Base-by-base conservation (phyloP, 2,329 filamentous ascomycete genomes). In the Colletotrichum sp. region DNA sequence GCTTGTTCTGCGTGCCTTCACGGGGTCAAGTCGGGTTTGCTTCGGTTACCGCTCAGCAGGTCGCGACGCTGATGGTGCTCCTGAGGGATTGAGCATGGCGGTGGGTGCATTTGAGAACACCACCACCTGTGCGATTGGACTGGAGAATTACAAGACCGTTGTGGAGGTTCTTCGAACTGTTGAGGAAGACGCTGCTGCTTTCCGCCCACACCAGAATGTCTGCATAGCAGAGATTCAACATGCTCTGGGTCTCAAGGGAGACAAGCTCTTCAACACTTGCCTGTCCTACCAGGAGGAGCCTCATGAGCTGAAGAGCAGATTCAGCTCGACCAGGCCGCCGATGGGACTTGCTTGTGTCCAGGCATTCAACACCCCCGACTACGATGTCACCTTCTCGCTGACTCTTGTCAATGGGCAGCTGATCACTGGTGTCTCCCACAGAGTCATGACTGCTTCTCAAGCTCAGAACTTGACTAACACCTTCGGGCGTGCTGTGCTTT, bases 1-100 rank as follows among this genome's bases (percentile, higher is more conserved):
- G 0, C 83, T 93, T 24, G 85, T 92, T 0, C 83, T 92, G 0
- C 88, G 90, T 3, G 85, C 87, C 2, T 92, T 91, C 78, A 87
- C 90, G 5, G 89, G 89, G 2, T 85, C 85, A 18, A 85, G 89
- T 26, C 86, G 87, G 13, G 87, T 92, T 9, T 87, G 88, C 49
- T 93, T 93, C 77, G 92, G 91, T 1, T 89, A 86, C 72, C 86
- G 87, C 39, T 85, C 87, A 5, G 81, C 83, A 0, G 88, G 88
- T 1, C 84, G 89, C 6, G 86, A 88, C 18, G 84, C 87, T 8
- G 83, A 86, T 12, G 81, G 87, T 5, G 83, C 87, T 0, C 81
- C 86, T 6, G 79, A 84, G 1, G 87, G 86, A 0, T 83, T 89
- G 62, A 78, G 82, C 12, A 78, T 85, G 9, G 84, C 87, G 0